Conservation (phyloP, 2,329 filamentous ascomycete species). For the Aspergillus bombycis region DNA sequence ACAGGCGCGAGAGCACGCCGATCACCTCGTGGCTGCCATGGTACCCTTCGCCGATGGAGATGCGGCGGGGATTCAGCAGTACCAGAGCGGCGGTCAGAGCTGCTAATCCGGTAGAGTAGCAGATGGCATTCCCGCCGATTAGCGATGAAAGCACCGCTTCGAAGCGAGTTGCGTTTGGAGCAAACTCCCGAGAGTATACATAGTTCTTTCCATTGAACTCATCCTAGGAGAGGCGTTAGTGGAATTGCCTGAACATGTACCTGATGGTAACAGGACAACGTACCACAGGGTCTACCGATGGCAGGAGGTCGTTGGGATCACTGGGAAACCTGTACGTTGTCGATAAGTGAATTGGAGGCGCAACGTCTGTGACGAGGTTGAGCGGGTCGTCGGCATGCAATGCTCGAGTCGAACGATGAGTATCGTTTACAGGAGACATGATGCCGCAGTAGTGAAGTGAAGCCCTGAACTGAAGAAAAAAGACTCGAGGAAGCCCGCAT, state of each 20-base stretch:
- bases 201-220: constrained; percentile 50
- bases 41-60: constrained; percentile 84
- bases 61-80: constrained; percentile 75
- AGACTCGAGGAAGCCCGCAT: not conserved
- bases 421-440: constrained; percentile 24
- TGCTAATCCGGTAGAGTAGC: constrained; percentile 81
- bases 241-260: not conserved
- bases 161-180: constrained; percentile 81
- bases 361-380: constrained; percentile 75
- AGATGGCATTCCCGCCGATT: constrained; percentile 65
- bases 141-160: constrained; percentile 81
- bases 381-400: constrained; percentile 81
- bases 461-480: not conserved
- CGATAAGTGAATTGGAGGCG: constrained; percentile 85
- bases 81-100: constrained; percentile 86
- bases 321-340: constrained; percentile 82
- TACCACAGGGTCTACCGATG: constrained; percentile 55
- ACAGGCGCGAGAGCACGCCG: constrained; percentile 70
- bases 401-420: constrained; percentile 57
- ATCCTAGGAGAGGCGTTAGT: constrained; percentile 8
- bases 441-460: not conserved
- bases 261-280: not conserved
- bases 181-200: constrained; percentile 80
- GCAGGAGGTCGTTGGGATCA: constrained; percentile 67
- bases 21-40: constrained; percentile 95